phyloP scores from a whole-genome alignment of 129 eudicot genomes.

The Chrysanthemum seticuspe region DNA sequence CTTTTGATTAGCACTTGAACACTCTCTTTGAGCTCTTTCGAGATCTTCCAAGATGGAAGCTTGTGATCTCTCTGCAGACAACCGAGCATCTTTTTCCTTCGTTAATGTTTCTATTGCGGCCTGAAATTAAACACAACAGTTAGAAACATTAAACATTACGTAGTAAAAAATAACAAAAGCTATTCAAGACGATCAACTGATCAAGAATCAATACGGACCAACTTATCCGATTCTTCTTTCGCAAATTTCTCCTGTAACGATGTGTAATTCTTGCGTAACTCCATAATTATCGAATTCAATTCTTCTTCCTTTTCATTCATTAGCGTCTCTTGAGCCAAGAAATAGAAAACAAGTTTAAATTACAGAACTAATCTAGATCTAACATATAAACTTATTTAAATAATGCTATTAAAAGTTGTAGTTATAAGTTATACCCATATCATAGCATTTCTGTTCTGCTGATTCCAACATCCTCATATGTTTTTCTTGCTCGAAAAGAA shows the following conservation, averaged over 20 bases:
- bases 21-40: conserved; percentile 71
- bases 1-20: conserved; percentile 64
- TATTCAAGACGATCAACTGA: background rate
- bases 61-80: conserved; percentile 64
- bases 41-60: conserved; percentile 67
- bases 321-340: conserved; percentile 46
- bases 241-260: conserved; percentile 60
- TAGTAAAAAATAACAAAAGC: background rate
- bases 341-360: background rate
- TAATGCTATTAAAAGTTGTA: no score
- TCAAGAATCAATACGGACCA: conserved; percentile 47
- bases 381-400: no score
- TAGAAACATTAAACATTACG: background rate
- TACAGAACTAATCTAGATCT: no score
- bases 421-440: conserved; percentile 52
- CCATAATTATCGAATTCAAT: conserved; percentile 70
- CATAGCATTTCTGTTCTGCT: conserved; percentile 75
- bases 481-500: conserved; percentile 58
- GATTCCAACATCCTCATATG: conserved; percentile 51
- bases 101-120: conserved; percentile 67
- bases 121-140: conserved; percentile 32
- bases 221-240: conserved; percentile 74
- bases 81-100: conserved; percentile 73
- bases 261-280: conserved; percentile 56
- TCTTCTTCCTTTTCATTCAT: conserved; percentile 86